Evolutionary conservation across 768 basidiomycete species (phyloP).

Genomic region (Lactarius akahatsu): DNA sequence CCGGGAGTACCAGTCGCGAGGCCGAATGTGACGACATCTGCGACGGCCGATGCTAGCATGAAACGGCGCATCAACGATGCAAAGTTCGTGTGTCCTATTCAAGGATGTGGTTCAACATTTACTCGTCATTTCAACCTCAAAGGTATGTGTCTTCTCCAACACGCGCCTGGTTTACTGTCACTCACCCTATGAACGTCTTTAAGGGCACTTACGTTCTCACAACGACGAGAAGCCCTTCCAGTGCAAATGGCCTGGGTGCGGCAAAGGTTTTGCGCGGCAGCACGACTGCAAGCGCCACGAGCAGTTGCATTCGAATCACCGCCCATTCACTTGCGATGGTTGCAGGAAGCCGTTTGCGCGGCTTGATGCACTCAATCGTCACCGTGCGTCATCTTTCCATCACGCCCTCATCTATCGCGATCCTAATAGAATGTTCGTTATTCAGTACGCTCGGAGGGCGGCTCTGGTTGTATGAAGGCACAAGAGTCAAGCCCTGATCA

Average conservation of each 20-base stretch:
- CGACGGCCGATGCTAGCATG: constrained; percentile 85
- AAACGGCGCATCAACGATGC: constrained; percentile 87
- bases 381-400: constrained; percentile 51
- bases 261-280: constrained; percentile 90
- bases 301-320: constrained; percentile 87
- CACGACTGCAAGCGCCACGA: constrained; percentile 98
- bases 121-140: constrained; percentile 93
- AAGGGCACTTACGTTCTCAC: constrained; percentile 92
- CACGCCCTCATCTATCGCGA: neutral
- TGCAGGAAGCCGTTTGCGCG: constrained; percentile 92
- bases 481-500: constrained; percentile 35
- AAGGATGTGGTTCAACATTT: constrained; percentile 96
- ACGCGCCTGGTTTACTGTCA: neutral
- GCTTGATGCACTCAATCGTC: constrained; percentile 92
- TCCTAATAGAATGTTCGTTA: constrained; percentile 2
- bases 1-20: constrained; percentile 46
- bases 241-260: constrained; percentile 93
- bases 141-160: constrained; percentile 46
- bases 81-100: constrained; percentile 86
- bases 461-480: constrained; percentile 65
- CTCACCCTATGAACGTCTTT: constrained; percentile 12
- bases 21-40: constrained; percentile 86
- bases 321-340: constrained; percentile 91
- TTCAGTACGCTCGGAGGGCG: constrained; percentile 77
- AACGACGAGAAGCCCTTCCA: constrained; percentile 94